These are phyloP conservation scores for Arabidopsis hybrid DNA, from an alignment of 441 rosid genomes.

Conservation along the genomic window DNA sequence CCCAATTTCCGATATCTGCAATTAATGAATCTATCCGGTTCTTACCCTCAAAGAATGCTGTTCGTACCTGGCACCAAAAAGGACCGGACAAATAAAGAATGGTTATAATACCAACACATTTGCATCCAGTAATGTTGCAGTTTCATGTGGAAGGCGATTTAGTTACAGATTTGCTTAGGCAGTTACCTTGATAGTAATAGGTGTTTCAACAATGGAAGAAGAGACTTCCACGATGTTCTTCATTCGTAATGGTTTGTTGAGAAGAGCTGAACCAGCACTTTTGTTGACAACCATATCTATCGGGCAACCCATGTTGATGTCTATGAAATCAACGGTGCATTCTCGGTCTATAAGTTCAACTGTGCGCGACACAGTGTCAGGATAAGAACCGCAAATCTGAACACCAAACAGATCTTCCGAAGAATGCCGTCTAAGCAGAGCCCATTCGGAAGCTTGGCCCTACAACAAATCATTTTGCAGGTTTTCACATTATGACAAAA, in stretches of 20 bases:
- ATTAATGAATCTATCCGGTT: constrained; percentile 80
- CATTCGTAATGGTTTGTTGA: constrained; percentile 82
- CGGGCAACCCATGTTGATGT: constrained; percentile 98
- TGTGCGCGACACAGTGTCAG: constrained; percentile 81
- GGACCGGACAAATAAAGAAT: constrained; percentile 15
- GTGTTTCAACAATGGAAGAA: constrained; percentile 72
- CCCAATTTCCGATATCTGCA: constrained; percentile 80
- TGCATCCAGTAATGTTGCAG: constrained; percentile 16
- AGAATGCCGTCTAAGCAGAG: constrained; percentile 85
- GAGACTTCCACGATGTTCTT: constrained; percentile 73
- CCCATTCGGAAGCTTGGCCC: constrained; percentile 99
- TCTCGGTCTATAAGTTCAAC: constrained; percentile 86
- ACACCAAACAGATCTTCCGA: constrained; percentile 91
- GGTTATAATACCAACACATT: constrained; percentile 21
- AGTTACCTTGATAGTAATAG: constrained; percentile 87
- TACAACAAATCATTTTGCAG: constrained; percentile 32
- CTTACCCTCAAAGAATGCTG: constrained; percentile 83
- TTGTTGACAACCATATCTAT: constrained; percentile 87
- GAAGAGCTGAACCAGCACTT: constrained; percentile 96
- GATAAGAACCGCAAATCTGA: constrained; percentile 85
- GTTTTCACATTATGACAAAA: constrained; percentile 13
- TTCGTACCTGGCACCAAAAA: constrained; percentile 67
- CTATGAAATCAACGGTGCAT: constrained; percentile 86
- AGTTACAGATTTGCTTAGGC: constrained; percentile 11
- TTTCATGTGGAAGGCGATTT: not conserved